Evolutionary conservation across 805 yeast genomes (phyloP), one percentile per base, ranked within the genome.

Genomic region (Metschnikowia similis): DNA sequence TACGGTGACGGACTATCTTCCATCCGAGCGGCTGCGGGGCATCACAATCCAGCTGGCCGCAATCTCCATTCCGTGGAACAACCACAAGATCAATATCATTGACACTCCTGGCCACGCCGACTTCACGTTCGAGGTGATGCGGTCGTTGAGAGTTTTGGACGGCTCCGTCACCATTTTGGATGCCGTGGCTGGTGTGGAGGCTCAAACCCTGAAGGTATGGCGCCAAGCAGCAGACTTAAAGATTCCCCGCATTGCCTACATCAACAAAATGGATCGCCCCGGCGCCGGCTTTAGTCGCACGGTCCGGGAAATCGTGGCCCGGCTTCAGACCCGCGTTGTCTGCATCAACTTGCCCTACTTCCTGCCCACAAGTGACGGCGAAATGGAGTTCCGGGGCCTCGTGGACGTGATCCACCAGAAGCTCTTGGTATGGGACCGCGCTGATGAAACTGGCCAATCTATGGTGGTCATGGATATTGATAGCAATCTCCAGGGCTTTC

Each of bases 101-200:
- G 99, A 94, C 65, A 94, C 99, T 0, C 99, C 99, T 0, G 99
- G 99, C 0, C 99, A 94, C 67, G 97, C 96, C 0, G 99, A 94
- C 68, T 94, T 94, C 66, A 87, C 95, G 0, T 94, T 91, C 65
- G 99, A 94, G 67, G 99, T 94, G 4, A 87, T 82, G 1, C 72
- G 97, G 49, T 85, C 98, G 0, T 75, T 94, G 50, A 77, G 97
- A 54, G 97, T 94, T 1, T 71, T 94, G 8, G 99, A 94, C 69
- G 97, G 98, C 3, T 95, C 92, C 1, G 95, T 94, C 7, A 86
- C 96, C 0, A 87, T 94, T 8, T 68, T 94, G 47, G 99, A 94
- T 70, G 96, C 88, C 0, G 98, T 92, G 8, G 97, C 97, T 2
- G 99, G 99, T 10, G 99, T 94, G 1, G 99, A 94, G 65, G 94